A percentile compares a stretch with the other conserved stretches of the same genome.
Conservation (phyloP, 2,329 filamentous ascomycete genomes). For the Ophiocordyceps camponoti-leonardi region DNA sequence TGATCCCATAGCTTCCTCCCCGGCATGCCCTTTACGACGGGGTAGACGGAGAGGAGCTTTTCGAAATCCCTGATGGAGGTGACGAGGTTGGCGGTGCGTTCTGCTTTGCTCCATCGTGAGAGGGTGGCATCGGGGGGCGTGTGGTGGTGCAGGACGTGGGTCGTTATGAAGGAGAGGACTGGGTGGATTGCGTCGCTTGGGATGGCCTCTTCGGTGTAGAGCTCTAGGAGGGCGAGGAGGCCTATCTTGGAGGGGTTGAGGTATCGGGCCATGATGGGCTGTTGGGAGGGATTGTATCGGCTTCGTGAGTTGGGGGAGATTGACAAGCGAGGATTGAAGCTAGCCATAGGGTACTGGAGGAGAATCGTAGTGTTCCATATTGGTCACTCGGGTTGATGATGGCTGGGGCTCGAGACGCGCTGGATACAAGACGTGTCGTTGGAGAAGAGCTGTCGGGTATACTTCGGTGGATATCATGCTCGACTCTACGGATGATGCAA, state of each 20-base stretch:
- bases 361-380: too few species aligned
- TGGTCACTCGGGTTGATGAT: too few species aligned
- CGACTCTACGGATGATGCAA: too few species aligned
- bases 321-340: too few species aligned
- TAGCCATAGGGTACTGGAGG: too few species aligned
- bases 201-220: constrained; percentile 60
- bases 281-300: too few species aligned
- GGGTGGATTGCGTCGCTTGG: constrained; percentile 55
- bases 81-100: constrained; percentile 32
- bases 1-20: constrained; percentile 77
- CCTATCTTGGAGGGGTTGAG: constrained; percentile 81
- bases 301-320: too few species aligned
- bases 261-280: constrained; percentile 56
- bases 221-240: constrained; percentile 60
- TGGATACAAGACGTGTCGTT: too few species aligned
- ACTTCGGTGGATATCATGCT: too few species aligned
- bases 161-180: constrained; percentile 63
- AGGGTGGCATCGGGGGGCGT: too few species aligned
- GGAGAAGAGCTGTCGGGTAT: too few species aligned
- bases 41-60: constrained; percentile 32
- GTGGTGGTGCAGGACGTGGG: constrained; percentile 50
- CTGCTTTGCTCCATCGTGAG: constrained; percentile 29
- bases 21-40: constrained; percentile 40
- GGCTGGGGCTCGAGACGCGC: too few species aligned
- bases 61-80: constrained; percentile 42